Base-by-base conservation (phyloP, 1,284 basidiomycete species). In the Xerocomus minutiporus region DNA sequence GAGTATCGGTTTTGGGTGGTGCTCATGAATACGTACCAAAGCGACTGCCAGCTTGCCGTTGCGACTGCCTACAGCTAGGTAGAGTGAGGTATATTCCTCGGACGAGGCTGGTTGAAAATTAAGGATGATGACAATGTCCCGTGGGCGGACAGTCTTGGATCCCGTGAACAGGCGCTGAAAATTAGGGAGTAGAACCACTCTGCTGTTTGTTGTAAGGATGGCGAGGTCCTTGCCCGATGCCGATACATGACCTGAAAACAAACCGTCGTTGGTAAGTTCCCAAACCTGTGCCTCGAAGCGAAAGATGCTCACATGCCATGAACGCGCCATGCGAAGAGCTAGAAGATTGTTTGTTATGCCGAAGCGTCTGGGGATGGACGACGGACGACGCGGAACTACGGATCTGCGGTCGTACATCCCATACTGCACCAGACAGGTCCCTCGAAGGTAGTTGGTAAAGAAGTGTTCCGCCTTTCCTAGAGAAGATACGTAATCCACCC, bases 181-280 rank as follows among this genome's bases (percentile, higher is more conserved):
- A 56, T 78, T 70, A 20, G 73, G 76, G 5, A 87, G 67, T 26
- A 87, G 59, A 26, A 86, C 48, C 0, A 86, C 57, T 23, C 73
- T 64, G 3, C 75, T 76, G 29, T 71, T 72, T 8, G 60, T 59
- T 17, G 78, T 63, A 43, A 85, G 68, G 1, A 72, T 70, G 1
- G 72, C 80, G 38, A 88, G 61, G 62, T 85, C 78, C 15, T 71
- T 68, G 8, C 84, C 83, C 45, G 77, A 78, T 2, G 73, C 62
- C 1, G 84, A 85, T 7, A 85, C 75, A 58, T 86, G 84, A 1
- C 76, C 86, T 87, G 51, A 29, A 28, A 47, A 23, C 25, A 28
- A n/a, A 35, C 34, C 11, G 28, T 62, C 38, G 47, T 34, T 5
- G 25, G 23, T 13, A 36, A 44, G 7, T 26, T 4, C 25, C 4